Conservation (phyloP, 2,329 filamentous ascomycete genomes). For the Cladorrhinum sp. region DNA sequence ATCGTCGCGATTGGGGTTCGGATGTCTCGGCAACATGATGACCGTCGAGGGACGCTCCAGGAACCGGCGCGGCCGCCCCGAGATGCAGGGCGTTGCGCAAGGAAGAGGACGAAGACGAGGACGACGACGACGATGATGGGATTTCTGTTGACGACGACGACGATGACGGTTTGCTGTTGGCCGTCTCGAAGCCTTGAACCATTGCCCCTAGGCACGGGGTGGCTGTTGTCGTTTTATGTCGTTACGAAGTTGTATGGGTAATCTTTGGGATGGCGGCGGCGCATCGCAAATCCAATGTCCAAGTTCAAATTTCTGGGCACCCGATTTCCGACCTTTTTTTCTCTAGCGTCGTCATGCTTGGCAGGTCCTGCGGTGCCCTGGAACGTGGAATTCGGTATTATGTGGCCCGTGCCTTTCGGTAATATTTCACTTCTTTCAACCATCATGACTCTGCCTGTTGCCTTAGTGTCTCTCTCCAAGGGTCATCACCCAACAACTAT, state of each 20-base stretch:
- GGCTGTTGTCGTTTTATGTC: slow-evolving; percentile 13
- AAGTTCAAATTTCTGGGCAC: slow-evolving; percentile 21
- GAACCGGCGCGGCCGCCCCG: slow-evolving; percentile 8
- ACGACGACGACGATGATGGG: background rate
- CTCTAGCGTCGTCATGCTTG: slow-evolving; percentile 11
- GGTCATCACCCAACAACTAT: too few species aligned
- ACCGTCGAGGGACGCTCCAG: slow-evolving; percentile 23
- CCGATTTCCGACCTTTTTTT: slow-evolving; percentile 13
- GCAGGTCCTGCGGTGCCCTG: background rate
- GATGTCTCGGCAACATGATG: slow-evolving; percentile 22
- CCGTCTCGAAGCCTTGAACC: slow-evolving; percentile 27
- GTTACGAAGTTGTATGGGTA: slow-evolving; percentile 8
- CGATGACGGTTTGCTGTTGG: slow-evolving; percentile 19
- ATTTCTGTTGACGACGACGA: slow-evolving; percentile 17
- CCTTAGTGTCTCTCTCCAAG: background rate
- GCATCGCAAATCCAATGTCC: slow-evolving; percentile 14
- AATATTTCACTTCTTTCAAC: background rate
- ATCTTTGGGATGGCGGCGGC: background rate
- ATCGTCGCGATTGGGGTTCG: slow-evolving; percentile 18
- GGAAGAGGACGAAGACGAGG: slow-evolving; percentile 10
- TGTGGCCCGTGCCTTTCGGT: too few species aligned
- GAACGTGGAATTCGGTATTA: background rate
- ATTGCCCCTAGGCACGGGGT: slow-evolving; percentile 26
- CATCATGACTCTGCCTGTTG: background rate
- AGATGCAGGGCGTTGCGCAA: slow-evolving; percentile 7